Evolutionary conservation across 306 rosid species (phyloP).

Genomic region (Pyrus pyrifolia): DNA sequence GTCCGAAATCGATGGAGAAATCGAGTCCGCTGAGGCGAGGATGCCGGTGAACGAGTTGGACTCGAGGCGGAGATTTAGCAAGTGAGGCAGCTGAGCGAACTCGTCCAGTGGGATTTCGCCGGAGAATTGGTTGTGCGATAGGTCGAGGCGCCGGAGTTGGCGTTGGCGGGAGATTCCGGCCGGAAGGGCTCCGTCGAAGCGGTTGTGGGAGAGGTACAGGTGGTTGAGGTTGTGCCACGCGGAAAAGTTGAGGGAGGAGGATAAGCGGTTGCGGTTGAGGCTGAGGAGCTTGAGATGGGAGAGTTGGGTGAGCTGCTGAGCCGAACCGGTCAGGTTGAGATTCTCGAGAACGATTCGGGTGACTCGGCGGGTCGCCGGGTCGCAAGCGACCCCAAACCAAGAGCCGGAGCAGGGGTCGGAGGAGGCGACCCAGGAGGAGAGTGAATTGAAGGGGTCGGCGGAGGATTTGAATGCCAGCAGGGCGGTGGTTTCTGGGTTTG

Average conservation of each 20-base stretch:
- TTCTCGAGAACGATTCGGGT: constrained; percentile 15
- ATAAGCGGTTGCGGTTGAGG: constrained; percentile 17
- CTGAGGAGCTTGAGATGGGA: constrained; percentile 14
- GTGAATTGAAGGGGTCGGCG: constrained; percentile 6
- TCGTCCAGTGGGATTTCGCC: constrained; percentile 15
- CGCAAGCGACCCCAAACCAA: constrained; percentile 31
- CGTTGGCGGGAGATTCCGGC: constrained; percentile 6
- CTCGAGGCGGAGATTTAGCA: constrained; percentile 26
- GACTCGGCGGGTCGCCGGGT: constrained; percentile 7
- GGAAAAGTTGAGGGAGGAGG: constrained; percentile 6
- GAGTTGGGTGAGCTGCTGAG: constrained; percentile 10
- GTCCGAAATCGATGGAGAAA: neutral
- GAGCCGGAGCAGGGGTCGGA: constrained; percentile 15
- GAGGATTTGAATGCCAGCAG: constrained; percentile 17
- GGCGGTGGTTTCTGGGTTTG: neutral
- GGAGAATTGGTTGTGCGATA: constrained; percentile 14
- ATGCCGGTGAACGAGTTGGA: constrained; percentile 16
- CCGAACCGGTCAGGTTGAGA: constrained; percentile 20
- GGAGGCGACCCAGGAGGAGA: constrained; percentile 14
- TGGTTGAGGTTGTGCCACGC: constrained; percentile 19
- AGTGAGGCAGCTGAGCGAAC: constrained; percentile 2
- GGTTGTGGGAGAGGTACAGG: constrained; percentile 25
- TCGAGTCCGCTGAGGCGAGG: neutral
- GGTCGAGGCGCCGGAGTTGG: constrained; percentile 11
- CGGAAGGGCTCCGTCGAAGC: constrained; percentile 10